These are phyloP conservation scores for Penicillium soppii DNA, from an alignment of 495 filamentous ascomycete species.

Conservation along the genomic window DNA sequence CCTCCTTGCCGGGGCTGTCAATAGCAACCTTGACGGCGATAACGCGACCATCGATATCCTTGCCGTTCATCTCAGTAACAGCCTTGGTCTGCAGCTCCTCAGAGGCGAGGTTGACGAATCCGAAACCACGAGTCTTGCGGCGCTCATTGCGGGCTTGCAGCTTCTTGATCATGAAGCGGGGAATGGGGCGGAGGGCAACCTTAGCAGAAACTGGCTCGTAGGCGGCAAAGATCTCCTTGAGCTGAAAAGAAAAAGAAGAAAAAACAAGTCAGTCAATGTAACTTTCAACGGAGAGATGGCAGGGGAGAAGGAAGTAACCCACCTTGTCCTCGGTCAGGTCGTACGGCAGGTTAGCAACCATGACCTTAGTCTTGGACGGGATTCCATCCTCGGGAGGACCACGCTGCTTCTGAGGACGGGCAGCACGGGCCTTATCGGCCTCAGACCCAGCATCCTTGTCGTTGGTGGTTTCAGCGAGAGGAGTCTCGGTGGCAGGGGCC, in stretches of 20 bases:
- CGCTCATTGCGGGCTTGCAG: slow-evolving; percentile 95
- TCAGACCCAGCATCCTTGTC: slow-evolving; percentile 53
- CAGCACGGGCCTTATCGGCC: slow-evolving; percentile 46
- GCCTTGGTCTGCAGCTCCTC: slow-evolving; percentile 98
- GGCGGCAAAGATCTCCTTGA: slow-evolving; percentile 90
- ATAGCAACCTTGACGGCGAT: slow-evolving; percentile 99
- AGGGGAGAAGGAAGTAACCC: slow-evolving; percentile 17
- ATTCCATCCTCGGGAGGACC: slow-evolving; percentile 97
- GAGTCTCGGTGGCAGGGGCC: slow-evolving; percentile 51
- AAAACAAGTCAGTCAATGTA: slow-evolving; percentile 15
- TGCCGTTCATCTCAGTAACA: slow-evolving; percentile 96
- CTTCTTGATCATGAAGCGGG: slow-evolving; percentile 99
- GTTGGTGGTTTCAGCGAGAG: slow-evolving; percentile 62
- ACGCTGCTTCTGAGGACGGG: slow-evolving; percentile 65
- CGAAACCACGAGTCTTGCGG: slow-evolving; percentile 98
- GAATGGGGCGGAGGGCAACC: slow-evolving; percentile 96
- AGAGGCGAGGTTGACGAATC: slow-evolving; percentile 92
- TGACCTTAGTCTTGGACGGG: slow-evolving; percentile 98
- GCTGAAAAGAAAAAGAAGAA: slow-evolving; percentile 49
- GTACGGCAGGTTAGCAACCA: slow-evolving; percentile 98
- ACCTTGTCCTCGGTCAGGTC: slow-evolving; percentile 98
- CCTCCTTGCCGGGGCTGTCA: slow-evolving; percentile 98
- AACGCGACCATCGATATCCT: slow-evolving; percentile 96
- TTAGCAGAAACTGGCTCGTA: slow-evolving; percentile 92
- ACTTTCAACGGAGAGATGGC: not conserved